Percentiles rank a stretch among this genome's conserved stretches.
Conservation (phyloP, 1,284 basidiomycete species). For the Malassezia arunalokei region DNA sequence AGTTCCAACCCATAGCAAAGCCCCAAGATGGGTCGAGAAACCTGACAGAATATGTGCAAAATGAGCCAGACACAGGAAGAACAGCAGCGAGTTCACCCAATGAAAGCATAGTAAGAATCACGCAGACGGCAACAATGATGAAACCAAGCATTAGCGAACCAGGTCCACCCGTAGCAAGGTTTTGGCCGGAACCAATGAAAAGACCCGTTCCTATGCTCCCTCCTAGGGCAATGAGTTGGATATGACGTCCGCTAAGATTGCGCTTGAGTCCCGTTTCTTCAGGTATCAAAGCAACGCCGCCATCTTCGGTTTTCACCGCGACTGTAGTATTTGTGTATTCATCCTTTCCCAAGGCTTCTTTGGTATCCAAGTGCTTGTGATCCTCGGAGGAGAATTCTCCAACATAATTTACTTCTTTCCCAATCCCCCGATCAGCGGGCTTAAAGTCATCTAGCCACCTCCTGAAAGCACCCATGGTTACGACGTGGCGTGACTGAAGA, state of each 20-base stretch:
- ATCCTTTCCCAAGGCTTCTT: conserved; percentile 5
- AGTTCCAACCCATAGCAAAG: conserved; percentile 42
- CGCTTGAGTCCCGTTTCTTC: conserved; percentile 30
- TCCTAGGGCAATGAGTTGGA: conserved; percentile 38
- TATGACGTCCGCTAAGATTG: conserved; percentile 28
- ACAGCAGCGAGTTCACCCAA: conserved; percentile 39
- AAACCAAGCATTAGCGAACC: conserved; percentile 46
- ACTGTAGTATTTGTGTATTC: conserved; percentile 12
- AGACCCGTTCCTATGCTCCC: conserved; percentile 51
- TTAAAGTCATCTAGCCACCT: conserved; percentile 20
- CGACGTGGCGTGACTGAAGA: neutral
- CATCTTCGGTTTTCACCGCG: conserved; percentile 12
- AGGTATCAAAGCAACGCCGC: conserved; percentile 7
- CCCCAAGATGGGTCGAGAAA: conserved; percentile 41
- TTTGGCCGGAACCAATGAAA: conserved; percentile 49
- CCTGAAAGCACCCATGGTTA: conserved; percentile 5
- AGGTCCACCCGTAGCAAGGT: conserved; percentile 50
- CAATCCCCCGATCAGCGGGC: conserved; percentile 9
- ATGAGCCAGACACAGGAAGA: conserved; percentile 40
- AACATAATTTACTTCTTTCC: conserved; percentile 1
- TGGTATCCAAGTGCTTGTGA: neutral
- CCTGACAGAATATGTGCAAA: conserved; percentile 39
- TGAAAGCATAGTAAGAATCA: conserved; percentile 47
- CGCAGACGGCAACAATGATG: conserved; percentile 37
- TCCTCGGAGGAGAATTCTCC: neutral